Evolutionary conservation across 768 basidiomycete species (phyloP), one percentile per base, ranked within the genome.

Genomic region (Pulveroboletus sp.): DNA sequence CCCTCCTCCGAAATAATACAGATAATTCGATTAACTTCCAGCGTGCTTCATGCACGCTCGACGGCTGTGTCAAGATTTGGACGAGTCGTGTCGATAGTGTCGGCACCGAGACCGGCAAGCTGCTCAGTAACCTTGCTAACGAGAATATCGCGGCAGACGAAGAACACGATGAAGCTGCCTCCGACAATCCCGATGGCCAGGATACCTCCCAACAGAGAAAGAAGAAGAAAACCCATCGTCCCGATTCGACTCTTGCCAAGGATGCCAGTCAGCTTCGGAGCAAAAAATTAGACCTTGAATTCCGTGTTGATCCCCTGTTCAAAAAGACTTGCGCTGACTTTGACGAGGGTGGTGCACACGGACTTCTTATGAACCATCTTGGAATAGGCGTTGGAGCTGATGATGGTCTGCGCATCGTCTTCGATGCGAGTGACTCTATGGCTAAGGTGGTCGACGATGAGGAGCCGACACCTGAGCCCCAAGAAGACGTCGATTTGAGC

Each of bases 11-110:
- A 41, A 97, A 99, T 68, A 84, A 88, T 54, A 81, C 80, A 39
- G 94, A 97, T 63, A 95, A 96, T 61, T 86, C 89, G 13, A 99
- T 99, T 77, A 98, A 99, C 70, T 99, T 99, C 64, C 96, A 98
- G 70, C 94, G 95, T 64, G 96, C 96, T 14, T 94, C 92, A 0
- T 94, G 86, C 65, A 98, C 96, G 0, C 81, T 99, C 18, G 96
- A 99, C 52, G 96, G 95, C 3, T 99, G 96, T 68, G 93, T 99
- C 68, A 99, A 98, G 73, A 97, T 99, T 54, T 99, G 94, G 93
- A 98, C 94, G 7, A 92, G 88, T 58, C 86, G 96, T 40, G 95
- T 99, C 36, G 96, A 99, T 68, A 90, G 87, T 54, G 93, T 98
- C 32, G 92, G 91, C 21, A 95, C 92, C 1, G 96, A 98, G 68